Percentiles rank a stretch among this genome's conserved stretches.
phyloP scores from a whole-genome alignment of 164 flowering plant genomes.

The Tetrastigma voinierianum region DNA sequence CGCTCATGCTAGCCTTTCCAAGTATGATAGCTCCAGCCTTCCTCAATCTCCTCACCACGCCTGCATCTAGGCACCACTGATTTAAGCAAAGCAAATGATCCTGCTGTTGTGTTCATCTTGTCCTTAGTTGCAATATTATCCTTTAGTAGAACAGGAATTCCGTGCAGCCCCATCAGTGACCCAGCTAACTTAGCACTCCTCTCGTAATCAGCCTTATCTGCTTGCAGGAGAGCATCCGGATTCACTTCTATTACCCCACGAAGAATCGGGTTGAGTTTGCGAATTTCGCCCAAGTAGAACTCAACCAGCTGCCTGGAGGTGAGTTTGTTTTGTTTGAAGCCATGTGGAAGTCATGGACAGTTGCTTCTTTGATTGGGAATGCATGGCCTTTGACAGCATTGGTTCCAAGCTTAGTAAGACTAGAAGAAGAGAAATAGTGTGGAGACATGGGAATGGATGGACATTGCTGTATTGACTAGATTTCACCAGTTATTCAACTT shows the following conservation, averaged over 20 bases:
- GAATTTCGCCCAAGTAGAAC: constrained; percentile 37
- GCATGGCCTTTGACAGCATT: too few species aligned
- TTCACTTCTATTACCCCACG: constrained; percentile 37
- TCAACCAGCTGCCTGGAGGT: constrained; percentile 32
- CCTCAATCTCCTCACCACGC: constrained; percentile 31
- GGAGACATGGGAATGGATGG: too few species aligned
- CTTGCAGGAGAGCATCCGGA: constrained; percentile 34
- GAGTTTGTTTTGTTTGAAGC: constrained; percentile 26
- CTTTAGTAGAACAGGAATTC: constrained; percentile 31
- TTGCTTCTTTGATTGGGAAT: constrained; percentile 24
- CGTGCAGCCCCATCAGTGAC: constrained; percentile 14
- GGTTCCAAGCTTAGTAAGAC: too few species aligned
- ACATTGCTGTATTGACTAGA: too few species aligned
- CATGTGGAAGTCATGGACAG: constrained; percentile 12
- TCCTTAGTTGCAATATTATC: constrained; percentile 37
- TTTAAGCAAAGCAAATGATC: constrained; percentile 31
- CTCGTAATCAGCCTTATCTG: constrained; percentile 31
- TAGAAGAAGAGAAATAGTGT: neutral
- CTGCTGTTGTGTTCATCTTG: constrained; percentile 35
- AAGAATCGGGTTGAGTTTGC: constrained; percentile 30
- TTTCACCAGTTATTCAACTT: too few species aligned
- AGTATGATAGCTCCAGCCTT: constrained; percentile 30
- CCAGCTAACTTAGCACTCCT: constrained; percentile 9
- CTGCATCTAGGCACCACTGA: constrained; percentile 36
- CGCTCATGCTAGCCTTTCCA: constrained; percentile 23